A percentile compares a stretch with the other conserved stretches of the same genome.
Conservation (phyloP, 345 rosid genomes). For the Salix purpurea region DNA sequence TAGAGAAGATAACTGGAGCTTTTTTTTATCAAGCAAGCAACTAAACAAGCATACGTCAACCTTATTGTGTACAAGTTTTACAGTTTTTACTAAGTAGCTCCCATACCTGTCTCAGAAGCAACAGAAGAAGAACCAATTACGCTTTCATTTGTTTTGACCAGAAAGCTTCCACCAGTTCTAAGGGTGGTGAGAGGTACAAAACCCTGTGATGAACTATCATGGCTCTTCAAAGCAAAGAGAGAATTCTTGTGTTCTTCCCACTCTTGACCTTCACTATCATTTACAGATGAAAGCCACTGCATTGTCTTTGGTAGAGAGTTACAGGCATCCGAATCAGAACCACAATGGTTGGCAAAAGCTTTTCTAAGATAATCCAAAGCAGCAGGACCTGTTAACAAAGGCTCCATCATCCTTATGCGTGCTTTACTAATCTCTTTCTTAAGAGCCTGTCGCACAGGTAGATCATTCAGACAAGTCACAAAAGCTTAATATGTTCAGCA, state of each 20-base stretch:
- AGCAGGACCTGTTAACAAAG: slow-evolving; percentile 75
- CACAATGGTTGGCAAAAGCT: slow-evolving; percentile 56
- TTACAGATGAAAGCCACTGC: slow-evolving; percentile 62
- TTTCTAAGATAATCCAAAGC: slow-evolving; percentile 61
- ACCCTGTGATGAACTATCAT: slow-evolving; percentile 42
- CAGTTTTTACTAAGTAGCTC: too few species aligned
- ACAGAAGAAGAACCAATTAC: slow-evolving; percentile 15
- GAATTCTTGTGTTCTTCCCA: slow-evolving; percentile 68
- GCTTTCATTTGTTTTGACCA: slow-evolving; percentile 25
- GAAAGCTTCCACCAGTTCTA: slow-evolving; percentile 72
- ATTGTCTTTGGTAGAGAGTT: slow-evolving; percentile 48
- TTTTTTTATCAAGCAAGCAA: neutral
- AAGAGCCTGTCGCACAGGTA: slow-evolving; percentile 42
- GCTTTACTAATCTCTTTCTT: slow-evolving; percentile 71
- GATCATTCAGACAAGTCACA: neutral
- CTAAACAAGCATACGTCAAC: too few species aligned
- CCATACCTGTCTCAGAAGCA: slow-evolving; percentile 6
- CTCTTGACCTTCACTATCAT: slow-evolving; percentile 48
- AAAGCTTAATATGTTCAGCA: neutral
- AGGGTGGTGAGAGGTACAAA: slow-evolving; percentile 49
- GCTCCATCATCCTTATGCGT: slow-evolving; percentile 69
- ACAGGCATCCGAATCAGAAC: slow-evolving; percentile 48
- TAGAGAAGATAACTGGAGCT: too few species aligned
- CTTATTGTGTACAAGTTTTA: too few species aligned
- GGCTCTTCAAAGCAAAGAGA: slow-evolving; percentile 40